phyloP scores from a whole-genome alignment of 2,329 filamentous ascomycete species.

The Hypoxylon sp. region DNA sequence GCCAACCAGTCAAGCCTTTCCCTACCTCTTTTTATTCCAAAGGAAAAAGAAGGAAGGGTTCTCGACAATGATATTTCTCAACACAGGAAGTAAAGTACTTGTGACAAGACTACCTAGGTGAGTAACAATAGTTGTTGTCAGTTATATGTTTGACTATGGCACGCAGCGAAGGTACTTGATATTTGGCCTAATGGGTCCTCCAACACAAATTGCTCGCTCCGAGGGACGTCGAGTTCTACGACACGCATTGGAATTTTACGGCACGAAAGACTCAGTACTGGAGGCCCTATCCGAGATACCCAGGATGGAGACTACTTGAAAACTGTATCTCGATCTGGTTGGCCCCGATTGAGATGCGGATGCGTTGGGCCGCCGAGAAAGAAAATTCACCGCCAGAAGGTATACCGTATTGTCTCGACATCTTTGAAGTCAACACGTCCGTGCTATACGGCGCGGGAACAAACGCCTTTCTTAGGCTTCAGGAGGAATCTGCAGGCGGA shows the following conservation, averaged over 20 bases:
- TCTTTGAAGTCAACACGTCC: constrained; percentile 41
- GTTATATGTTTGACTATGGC: no score
- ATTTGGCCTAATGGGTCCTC: no score
- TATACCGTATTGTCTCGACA: constrained; percentile 37
- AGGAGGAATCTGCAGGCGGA: constrained; percentile 39
- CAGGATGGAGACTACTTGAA: constrained; percentile 24
- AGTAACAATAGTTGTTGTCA: background rate
- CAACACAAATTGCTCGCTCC: constrained; percentile 43
- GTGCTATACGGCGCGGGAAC: constrained; percentile 34
- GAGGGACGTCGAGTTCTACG: constrained; percentile 33
- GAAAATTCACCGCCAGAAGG: constrained; percentile 36
- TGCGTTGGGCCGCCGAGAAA: constrained; percentile 36
- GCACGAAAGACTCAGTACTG: constrained; percentile 19
- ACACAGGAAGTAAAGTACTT: background rate
- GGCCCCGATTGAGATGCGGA: constrained; percentile 17
- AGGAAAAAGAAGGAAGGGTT: background rate
- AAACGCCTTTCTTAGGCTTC: constrained; percentile 32
- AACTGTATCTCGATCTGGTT: constrained; percentile 3
- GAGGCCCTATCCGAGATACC: constrained; percentile 24
- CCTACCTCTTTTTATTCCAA: background rate
- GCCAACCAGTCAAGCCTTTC: background rate
- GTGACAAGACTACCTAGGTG: no score
- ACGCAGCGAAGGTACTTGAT: constrained; percentile 6
- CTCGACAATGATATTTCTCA: background rate
- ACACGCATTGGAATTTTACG: constrained; percentile 30